phyloP scores from a whole-genome alignment of 2,329 filamentous ascomycete genomes.

The Epicoccum sorghinum region DNA sequence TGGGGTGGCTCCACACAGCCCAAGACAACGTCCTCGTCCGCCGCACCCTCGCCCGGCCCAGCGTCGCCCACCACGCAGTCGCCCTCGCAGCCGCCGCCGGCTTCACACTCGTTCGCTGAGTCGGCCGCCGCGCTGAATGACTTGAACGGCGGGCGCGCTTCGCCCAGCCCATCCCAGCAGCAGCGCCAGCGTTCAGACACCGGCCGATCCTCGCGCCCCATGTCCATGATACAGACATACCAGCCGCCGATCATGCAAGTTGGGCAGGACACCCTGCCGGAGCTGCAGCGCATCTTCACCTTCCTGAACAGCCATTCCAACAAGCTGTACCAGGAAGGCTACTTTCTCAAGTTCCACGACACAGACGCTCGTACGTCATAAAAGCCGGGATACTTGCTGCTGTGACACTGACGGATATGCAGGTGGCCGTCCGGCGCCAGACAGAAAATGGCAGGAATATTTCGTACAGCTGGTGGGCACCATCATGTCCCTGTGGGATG shows the following conservation, averaged over 20 bases:
- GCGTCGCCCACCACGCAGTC: conserved; percentile 42
- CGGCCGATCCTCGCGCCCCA: conserved; percentile 67
- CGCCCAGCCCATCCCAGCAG: conserved; percentile 45
- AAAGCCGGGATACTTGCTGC: conserved; percentile 3
- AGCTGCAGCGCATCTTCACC: conserved; percentile 91
- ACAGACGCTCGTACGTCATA: conserved; percentile 79
- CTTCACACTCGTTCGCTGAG: conserved; percentile 28
- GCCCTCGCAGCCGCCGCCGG: conserved; percentile 34
- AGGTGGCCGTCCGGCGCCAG: conserved; percentile 86
- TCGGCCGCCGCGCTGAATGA: conserved; percentile 41
- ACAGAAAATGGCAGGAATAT: conserved; percentile 93
- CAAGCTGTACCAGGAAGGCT: conserved; percentile 97
- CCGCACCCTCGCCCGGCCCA: conserved; percentile 38
- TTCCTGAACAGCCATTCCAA: conserved; percentile 94
- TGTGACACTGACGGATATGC: conserved; percentile 34
- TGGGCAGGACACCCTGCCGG: conserved; percentile 82
- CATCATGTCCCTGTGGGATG: conserved; percentile 94
- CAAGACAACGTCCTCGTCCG: conserved; percentile 31
- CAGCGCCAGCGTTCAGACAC: conserved; percentile 54
- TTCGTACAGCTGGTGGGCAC: conserved; percentile 97
- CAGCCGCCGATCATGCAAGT: conserved; percentile 87
- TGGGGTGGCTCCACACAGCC: conserved; percentile 61
- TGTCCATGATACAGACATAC: conserved; percentile 86
- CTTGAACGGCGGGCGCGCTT: conserved; percentile 31
- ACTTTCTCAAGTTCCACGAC: conserved; percentile 96